Evolutionary conservation across 129 eudicot genomes (phyloP).

Genomic region (Rutidosis leptorrhynchoides): DNA sequence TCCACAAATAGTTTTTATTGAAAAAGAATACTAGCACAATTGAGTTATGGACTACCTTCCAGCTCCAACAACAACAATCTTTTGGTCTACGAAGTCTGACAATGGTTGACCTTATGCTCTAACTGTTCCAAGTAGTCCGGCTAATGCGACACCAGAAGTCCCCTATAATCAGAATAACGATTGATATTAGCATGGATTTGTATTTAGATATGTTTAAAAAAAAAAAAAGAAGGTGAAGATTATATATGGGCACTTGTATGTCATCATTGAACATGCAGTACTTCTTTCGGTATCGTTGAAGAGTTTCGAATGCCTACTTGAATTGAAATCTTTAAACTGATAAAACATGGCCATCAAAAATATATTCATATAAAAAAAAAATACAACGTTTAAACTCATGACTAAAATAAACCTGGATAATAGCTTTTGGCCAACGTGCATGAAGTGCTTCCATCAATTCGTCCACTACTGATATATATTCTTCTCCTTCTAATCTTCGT

Average conservation of each 20-base stretch:
- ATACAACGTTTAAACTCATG: not conserved
- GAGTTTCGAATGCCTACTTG: slow-evolving; percentile 99
- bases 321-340: slow-evolving; percentile 97
- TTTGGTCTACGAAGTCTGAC: slow-evolving; percentile 81
- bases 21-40: not conserved
- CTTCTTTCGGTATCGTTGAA: slow-evolving; percentile 72
- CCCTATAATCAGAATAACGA: slow-evolving; percentile 49
- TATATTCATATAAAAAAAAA: not conserved
- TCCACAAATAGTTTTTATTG: slow-evolving; percentile 1
- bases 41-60: slow-evolving; percentile 62
- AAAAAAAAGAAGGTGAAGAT: slow-evolving; percentile 11
- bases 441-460: slow-evolving; percentile 97
- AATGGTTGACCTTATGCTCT: slow-evolving; percentile 87
- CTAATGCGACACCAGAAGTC: slow-evolving; percentile 97
- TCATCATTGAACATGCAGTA: slow-evolving; percentile 99
- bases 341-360: slow-evolving; percentile 15
- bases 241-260: slow-evolving; percentile 58
- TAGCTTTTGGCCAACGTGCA: slow-evolving; percentile 98
- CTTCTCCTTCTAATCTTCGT: slow-evolving; percentile 93
- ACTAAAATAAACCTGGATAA: slow-evolving; percentile 69
- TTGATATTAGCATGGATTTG: not conserved
- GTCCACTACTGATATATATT: slow-evolving; percentile 78
- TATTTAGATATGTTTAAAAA: not conserved
- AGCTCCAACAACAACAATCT: slow-evolving; percentile 92
- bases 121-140: slow-evolving; percentile 90